phyloP scores from a whole-genome alignment of 2,329 filamentous ascomycete genomes.

The Sclerotinia nivalis region DNA sequence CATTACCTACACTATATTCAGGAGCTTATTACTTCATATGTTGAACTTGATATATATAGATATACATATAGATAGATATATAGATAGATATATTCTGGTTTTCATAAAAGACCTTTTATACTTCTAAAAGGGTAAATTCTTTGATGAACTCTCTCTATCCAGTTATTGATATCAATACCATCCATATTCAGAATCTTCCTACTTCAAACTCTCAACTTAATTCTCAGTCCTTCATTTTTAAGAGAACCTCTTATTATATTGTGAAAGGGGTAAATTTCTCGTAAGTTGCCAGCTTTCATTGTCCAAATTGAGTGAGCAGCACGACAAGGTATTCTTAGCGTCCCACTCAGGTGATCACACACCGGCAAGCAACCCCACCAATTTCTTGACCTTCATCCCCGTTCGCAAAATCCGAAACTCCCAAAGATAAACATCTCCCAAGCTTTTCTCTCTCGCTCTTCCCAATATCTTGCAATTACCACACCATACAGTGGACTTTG shows the following conservation, averaged over 20 bases:
- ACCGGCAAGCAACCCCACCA: conserved; percentile 27
- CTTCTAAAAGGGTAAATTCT: too few relatives aligned
- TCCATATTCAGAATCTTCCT: background rate
- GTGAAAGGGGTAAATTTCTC: conserved; percentile 15
- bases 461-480: conserved; percentile 19
- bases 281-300: conserved; percentile 16
- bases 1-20: background rate
- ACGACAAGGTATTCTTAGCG: conserved; percentile 19
- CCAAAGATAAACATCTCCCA: conserved; percentile 28
- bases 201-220: background rate
- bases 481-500: conserved; percentile 6
- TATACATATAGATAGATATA: too few relatives aligned
- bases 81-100: too few relatives aligned
- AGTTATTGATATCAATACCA: too few relatives aligned
- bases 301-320: conserved; percentile 3
- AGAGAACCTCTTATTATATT: background rate
- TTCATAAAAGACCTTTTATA: too few relatives aligned
- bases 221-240: too few relatives aligned
- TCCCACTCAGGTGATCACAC: conserved; percentile 26
- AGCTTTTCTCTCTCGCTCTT: conserved; percentile 15
- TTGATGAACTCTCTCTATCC: too few relatives aligned
- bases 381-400: conserved; percentile 22
- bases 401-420: conserved; percentile 26
- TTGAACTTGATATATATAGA: background rate
- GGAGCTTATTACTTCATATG: background rate